Base-by-base conservation (phyloP, 495 filamentous ascomycete species). In the Neurospora sp. region DNA sequence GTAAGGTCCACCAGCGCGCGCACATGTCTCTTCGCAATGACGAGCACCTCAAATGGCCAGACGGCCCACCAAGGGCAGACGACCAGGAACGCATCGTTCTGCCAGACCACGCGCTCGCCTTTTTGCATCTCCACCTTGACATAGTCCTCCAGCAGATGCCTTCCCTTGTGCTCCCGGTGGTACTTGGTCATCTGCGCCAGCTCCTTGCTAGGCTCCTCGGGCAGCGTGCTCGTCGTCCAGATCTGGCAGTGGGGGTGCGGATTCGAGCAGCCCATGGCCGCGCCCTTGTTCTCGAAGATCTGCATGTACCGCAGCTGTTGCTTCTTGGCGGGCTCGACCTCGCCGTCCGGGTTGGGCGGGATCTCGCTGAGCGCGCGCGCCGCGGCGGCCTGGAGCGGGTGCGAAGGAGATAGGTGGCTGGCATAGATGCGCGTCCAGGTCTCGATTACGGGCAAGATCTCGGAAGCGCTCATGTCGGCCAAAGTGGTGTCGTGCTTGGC, bases 241-340 rank as follows among this genome's bases (percentile, higher is more conserved):
- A 97, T 88, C 78, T 99, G 96, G 69, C 96, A 94, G 82, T 98
- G 96, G 0, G 96, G 96, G 82, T 99, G 96, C 8, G 96, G 96
- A 80, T 99, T 99, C 3, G 96, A 98, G 86, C 96, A 99, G 40
- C 96, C 96, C 96, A 99, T 99, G 5, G 96, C 93, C 0, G 92
- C 90, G 68, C 96, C 96, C 84, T 99, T 99, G 85, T 99, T 99
- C 83, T 99, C 96, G 74, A 99, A 98, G 75, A 99, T 98, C 81
- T 99, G 96, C 94, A 99, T 98, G 82, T 97, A 98, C 68, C 90
- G 89, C 77, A 96, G 93, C 81, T 98, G 94, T 71, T 91, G 87
- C 53, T 61, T 27, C 68, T 87, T 89, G 7, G 94, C 89, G 40
- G 84, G 83, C 70, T 76, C 85, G 17, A 78, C 79, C 78, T 78